Base-by-base conservation (phyloP, 768 basidiomycete species). In the Vararia minispora region DNA sequence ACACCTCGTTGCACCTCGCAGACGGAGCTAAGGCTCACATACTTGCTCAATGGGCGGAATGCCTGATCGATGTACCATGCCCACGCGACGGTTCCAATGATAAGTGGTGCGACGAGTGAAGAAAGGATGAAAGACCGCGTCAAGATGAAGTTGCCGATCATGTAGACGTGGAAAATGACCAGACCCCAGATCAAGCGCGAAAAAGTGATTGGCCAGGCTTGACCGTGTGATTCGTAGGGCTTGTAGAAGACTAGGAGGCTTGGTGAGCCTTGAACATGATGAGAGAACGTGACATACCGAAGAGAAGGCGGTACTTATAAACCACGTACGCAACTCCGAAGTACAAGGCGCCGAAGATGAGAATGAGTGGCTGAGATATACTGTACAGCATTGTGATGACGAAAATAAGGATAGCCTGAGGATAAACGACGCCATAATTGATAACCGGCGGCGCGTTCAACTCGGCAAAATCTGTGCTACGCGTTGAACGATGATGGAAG, bases 201-300 rank as follows among this genome's bases (percentile, higher is more conserved):
- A 57, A 92, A 97, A 0, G 95, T 92, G 48, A 97, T 77, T 0
- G 90, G 89, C 94, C 95, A 98, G 1, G 92, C 95, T 62, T 97
- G 91, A 2, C 95, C 95, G 49, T 84, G 85, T 2, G 86, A 89
- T 61, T 97, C 92, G 59, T 97, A 98, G 0, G 95, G 94, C 53
- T 97, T 97, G 66, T 95, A 95, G 66, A 94, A 98, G 14, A 97
- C 91, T 95, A 52, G 0, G 31, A 12, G n/a, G 33, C 6, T 23
- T 23, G 30, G 25, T 27, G 28, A 37, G 9, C 12, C 26, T 17
- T n/a, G 23, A 25, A 5, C 34, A 18, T 11, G 21, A 39, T 24
- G n/a, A 43, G 22, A 28, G 17, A 25, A 17, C 25, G 13, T 23
- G 3, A 60, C 85, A 40, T 41, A 92, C 92, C 89, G 50, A 94